Percentiles rank a stretch among this genome's conserved stretches.
phyloP scores from a whole-genome alignment of 345 rosid species.

The Sonneratia caseolaris region DNA sequence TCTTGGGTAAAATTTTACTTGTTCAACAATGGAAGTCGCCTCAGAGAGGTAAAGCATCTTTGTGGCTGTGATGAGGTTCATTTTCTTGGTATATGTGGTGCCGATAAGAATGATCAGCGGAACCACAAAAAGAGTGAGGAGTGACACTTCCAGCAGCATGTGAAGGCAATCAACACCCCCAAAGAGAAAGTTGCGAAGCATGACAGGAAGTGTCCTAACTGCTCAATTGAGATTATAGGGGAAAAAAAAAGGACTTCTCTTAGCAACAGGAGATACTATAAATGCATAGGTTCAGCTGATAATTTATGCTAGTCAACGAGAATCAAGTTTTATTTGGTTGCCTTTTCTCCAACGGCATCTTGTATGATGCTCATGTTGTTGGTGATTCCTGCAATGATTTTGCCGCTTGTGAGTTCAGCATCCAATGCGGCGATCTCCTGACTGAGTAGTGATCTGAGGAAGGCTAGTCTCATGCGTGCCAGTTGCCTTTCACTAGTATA shows the following conservation, averaged over 20 bases:
- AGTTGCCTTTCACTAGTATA: slow-evolving; percentile 52
- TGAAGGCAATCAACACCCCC: slow-evolving; percentile 43
- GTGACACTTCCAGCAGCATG: slow-evolving; percentile 49
- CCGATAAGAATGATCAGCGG: slow-evolving; percentile 47
- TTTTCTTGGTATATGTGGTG: slow-evolving; percentile 48
- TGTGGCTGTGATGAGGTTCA: slow-evolving; percentile 34
- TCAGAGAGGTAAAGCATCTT: slow-evolving; percentile 38
- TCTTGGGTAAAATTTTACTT: slow-evolving; percentile 18
- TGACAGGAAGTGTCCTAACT: slow-evolving; percentile 60
- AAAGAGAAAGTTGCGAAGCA: slow-evolving; percentile 46
- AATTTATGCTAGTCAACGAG: no score
- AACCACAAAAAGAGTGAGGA: slow-evolving; percentile 37
- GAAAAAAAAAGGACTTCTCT: background rate
- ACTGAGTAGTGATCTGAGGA: slow-evolving; percentile 35
- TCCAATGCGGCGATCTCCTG: slow-evolving; percentile 66
- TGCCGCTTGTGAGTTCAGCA: slow-evolving; percentile 43
- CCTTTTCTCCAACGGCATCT: slow-evolving; percentile 69
- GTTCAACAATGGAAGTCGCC: slow-evolving; percentile 49
- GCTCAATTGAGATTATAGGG: background rate
- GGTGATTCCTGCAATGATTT: slow-evolving; percentile 39
- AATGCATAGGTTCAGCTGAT: background rate
- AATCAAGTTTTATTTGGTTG: slow-evolving; percentile 1
- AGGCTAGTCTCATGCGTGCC: slow-evolving; percentile 30
- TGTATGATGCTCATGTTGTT: slow-evolving; percentile 52
- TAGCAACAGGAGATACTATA: background rate